A percentile compares a stretch with the other conserved stretches of the same genome.
These are phyloP conservation scores for Clitopilus hobsonii DNA, from an alignment of 768 basidiomycete species.

Conservation along the genomic window DNA sequence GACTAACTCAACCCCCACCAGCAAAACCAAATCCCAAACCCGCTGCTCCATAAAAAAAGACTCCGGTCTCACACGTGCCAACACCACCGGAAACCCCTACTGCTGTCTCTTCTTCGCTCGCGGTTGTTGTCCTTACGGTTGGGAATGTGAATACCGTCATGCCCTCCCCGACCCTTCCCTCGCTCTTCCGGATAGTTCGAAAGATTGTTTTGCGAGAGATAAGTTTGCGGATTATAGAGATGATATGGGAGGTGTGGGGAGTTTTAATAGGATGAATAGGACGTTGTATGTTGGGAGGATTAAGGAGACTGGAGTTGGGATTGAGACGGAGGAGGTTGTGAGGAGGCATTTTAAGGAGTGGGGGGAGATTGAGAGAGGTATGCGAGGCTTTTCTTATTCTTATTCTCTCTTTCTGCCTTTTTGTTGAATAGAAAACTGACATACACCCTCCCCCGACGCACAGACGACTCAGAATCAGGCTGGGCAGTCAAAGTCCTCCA, in stretches of 20 bases:
- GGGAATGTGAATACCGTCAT: constrained; percentile 97
- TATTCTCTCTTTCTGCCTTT: too few species aligned
- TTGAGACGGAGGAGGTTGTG: constrained; percentile 90
- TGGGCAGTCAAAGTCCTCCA: constrained; percentile 80
- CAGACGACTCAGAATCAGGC: constrained; percentile 22
- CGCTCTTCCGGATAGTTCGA: constrained; percentile 81
- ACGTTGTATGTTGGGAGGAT: constrained; percentile 95
- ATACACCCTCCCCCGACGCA: too few species aligned
- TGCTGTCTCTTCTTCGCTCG: constrained; percentile 93
- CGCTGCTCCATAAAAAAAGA: constrained; percentile 87
- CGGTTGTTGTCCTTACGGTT: constrained; percentile 97
- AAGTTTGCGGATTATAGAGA: constrained; percentile 97
- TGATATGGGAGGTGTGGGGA: constrained; percentile 99
- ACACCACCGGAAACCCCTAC: constrained; percentile 90
- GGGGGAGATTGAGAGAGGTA: constrained; percentile 90
- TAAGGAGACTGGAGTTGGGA: constrained; percentile 83
- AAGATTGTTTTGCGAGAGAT: constrained; percentile 96
- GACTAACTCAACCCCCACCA: constrained; percentile 24
- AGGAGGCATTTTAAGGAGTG: constrained; percentile 92
- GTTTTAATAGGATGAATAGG: constrained; percentile 89
- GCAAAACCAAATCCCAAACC: constrained; percentile 92
- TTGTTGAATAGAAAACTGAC: too few species aligned
- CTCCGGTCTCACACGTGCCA: constrained; percentile 90
- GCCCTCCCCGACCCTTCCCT: constrained; percentile 69
- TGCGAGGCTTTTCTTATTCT: constrained; percentile 23